These are phyloP conservation scores for Lepidium sativum DNA, from an alignment of 345 rosid species.

Conservation along the genomic window DNA sequence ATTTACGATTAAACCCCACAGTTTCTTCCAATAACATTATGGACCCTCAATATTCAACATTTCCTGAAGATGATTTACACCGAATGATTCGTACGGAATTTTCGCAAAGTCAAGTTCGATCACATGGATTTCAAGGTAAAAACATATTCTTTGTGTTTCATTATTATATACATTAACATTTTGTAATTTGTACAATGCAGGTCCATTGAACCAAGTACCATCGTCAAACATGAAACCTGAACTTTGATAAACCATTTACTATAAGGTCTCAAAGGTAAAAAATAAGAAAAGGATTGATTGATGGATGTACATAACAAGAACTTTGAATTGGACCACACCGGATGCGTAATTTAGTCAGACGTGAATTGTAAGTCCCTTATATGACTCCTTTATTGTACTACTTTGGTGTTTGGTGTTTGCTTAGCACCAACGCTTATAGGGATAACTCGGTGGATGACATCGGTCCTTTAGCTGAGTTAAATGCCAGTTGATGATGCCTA, in stretches of 20 bases:
- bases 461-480: too few species aligned
- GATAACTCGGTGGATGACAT: too few species aligned
- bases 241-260: constrained; percentile 40
- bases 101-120: constrained; percentile 23
- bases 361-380: too few species aligned
- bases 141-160: neutral
- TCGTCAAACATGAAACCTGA: constrained; percentile 44
- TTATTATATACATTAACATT: neutral
- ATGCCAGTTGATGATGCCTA: too few species aligned
- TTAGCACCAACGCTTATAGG: too few species aligned
- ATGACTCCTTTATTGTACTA: too few species aligned
- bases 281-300: constrained; percentile 26
- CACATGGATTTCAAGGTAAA: constrained; percentile 23
- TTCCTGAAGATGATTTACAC: constrained; percentile 67
- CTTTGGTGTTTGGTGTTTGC: too few species aligned
- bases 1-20: constrained; percentile 18
- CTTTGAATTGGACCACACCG: constrained; percentile 29
- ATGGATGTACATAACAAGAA: constrained; percentile 47
- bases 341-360: too few species aligned
- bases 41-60: constrained; percentile 50
- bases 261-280: constrained; percentile 22
- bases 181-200: constrained; percentile 32
- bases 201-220: constrained; percentile 34
- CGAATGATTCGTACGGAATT: constrained; percentile 75
- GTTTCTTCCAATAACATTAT: constrained; percentile 31